These are phyloP conservation scores for Vanrija pseudolonga DNA, from an alignment of 1,284 basidiomycete genomes.

Conservation along the genomic window DNA sequence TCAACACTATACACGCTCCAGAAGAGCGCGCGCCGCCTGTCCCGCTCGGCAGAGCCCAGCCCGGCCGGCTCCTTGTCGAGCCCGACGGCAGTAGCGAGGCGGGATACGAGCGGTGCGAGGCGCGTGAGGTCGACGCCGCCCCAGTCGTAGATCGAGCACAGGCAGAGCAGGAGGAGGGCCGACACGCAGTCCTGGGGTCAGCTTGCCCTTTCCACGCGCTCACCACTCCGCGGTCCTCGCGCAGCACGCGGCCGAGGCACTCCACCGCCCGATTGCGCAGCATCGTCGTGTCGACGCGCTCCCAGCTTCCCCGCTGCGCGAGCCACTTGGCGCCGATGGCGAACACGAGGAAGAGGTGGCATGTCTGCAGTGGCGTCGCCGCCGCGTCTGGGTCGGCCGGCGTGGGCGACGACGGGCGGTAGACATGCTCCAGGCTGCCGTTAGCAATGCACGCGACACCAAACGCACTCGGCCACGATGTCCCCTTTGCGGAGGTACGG, in stretches of 20 bases:
- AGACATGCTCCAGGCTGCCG: slow-evolving; percentile 4
- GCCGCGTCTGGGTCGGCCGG: background rate
- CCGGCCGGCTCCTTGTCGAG: slow-evolving; percentile 3
- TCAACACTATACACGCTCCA: slow-evolving; percentile 5
- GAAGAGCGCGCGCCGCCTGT: slow-evolving; percentile 5
- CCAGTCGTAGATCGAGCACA: slow-evolving; percentile 9
- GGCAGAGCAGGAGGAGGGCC: background rate
- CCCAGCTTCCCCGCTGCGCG: background rate
- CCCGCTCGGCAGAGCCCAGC: background rate
- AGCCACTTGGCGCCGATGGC: slow-evolving; percentile 1
- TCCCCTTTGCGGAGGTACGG: background rate
- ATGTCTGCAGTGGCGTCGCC: slow-evolving; percentile 8
- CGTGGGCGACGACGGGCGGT: background rate
- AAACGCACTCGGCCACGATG: slow-evolving; percentile 2
- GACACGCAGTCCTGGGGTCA: slow-evolving; percentile 4
- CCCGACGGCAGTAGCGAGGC: background rate
- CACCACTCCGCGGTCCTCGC: slow-evolving; percentile 5
- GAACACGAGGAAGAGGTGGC: slow-evolving; percentile 5
- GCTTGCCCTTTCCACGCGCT: background rate
- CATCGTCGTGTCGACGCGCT: slow-evolving; percentile 8
- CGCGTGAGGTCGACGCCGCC: slow-evolving; percentile 2
- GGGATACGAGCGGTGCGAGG: background rate
- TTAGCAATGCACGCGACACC: background rate
- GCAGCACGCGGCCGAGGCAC: slow-evolving; percentile 1
- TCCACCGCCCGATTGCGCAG: slow-evolving; percentile 3